Evolutionary conservation across 2,329 filamentous ascomycete species (phyloP), one percentile per base, ranked within the genome.

Genomic region (Plectosphaerella sp.): DNA sequence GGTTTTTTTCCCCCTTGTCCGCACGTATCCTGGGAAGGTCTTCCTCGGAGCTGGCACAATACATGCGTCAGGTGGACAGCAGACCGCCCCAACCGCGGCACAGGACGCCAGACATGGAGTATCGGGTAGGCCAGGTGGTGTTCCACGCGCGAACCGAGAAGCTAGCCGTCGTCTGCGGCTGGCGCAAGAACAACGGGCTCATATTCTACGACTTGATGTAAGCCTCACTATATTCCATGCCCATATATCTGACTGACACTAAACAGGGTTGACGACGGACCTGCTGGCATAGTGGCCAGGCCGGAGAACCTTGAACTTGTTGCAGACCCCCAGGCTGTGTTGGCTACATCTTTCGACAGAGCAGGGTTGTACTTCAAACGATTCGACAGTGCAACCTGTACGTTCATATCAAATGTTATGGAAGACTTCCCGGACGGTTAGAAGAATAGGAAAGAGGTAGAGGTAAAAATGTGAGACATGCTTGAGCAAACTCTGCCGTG

Each of bases 311-410:
- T 58, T 5, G 54, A 54, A 15, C 48, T 57, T n/a, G 48, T 58
- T 5, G 47, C 43, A 14, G 41, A 57, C 24, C 50, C 48, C 11
- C 48, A 53, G 2, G 39, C 52, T 18, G 56, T 24, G 76, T 80
- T 0, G 70, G 79, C 4, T 61, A 80, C 22, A 74, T 95, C 56
- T 79, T 90, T 63, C 75, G 76, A 45, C 70, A 89, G 58, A 90
- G 37, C 91, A 3, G 94, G 94, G 1, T 87, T 86, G 61, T 90
- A 89, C 67, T 97, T 99, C 68, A 95, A 90, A 68, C 78, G 91
- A 42, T 97, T 91, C 77, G 89, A 97, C 68, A 63, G 67, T 5
- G 73, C 72, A 35, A 76, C 70, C 0, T 83, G 83, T 58, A 76
- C 71, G 4, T 99, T 97, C 71, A 78, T 96, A 33, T 96, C 91